These are phyloP conservation scores for Trametes coccinea DNA, from an alignment of 768 basidiomycete genomes.

Conservation along the genomic window DNA sequence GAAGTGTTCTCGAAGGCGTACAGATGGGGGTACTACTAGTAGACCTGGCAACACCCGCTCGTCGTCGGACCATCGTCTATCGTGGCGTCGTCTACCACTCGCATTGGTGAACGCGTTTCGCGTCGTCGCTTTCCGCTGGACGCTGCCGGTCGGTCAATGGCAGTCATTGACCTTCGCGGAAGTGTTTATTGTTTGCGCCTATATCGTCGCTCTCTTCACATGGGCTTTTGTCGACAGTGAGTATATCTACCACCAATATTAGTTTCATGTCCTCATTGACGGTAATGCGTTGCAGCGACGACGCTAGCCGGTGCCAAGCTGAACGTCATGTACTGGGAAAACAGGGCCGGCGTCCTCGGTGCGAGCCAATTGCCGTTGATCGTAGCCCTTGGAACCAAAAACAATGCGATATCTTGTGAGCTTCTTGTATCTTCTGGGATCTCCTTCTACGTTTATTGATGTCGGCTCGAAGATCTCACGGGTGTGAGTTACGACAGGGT, in stretches of 20 bases:
- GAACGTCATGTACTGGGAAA: conserved; percentile 28
- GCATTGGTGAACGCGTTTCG: conserved; percentile 33
- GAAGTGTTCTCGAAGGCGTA: not conserved
- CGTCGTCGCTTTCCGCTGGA: conserved; percentile 35
- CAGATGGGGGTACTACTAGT: not conserved
- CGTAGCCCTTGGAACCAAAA: conserved; percentile 59
- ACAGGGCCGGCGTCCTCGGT: conserved; percentile 46
- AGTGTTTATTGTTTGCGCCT: conserved; percentile 35
- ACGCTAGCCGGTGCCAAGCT: conserved; percentile 25
- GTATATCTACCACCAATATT: not conserved
- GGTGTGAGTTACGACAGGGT: conserved; percentile 51
- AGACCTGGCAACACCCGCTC: not conserved
- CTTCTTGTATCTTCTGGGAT: not conserved
- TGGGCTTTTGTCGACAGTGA: conserved; percentile 32
- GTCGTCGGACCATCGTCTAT: conserved; percentile 2
- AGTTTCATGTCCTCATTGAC: no score
- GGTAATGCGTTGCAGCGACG: conserved; percentile 23
- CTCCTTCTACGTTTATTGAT: not conserved
- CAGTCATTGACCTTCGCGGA: conserved; percentile 39
- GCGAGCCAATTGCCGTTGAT: conserved; percentile 54
- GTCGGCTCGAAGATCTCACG: conserved; percentile 42
- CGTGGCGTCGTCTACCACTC: conserved; percentile 26
- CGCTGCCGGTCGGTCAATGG: conserved; percentile 32
- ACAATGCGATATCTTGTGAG: conserved; percentile 51
- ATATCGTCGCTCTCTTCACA: conserved; percentile 34